These are phyloP conservation scores for Termitomyces heimii DNA, from an alignment of 768 basidiomycete genomes.

Conservation along the genomic window DNA sequence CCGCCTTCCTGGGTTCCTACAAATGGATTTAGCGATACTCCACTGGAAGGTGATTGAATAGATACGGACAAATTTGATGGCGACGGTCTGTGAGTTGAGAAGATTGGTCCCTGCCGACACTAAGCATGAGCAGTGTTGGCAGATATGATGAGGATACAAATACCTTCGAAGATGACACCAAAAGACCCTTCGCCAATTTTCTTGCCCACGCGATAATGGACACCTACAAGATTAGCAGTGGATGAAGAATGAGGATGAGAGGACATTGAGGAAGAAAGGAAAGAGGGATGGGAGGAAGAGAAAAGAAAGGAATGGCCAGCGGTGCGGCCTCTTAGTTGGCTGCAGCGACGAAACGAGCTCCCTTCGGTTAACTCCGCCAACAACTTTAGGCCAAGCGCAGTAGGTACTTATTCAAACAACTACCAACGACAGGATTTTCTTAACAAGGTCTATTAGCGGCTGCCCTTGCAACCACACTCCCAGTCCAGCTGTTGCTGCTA, in stretches of 20 bases:
- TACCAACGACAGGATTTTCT: slow-evolving; percentile 7
- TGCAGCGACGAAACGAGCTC: slow-evolving; percentile 12
- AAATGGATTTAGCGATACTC: slow-evolving; percentile 9
- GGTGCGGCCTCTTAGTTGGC: slow-evolving; percentile 23
- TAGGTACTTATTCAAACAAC: slow-evolving; percentile 8
- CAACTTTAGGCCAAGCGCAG: slow-evolving; percentile 7
- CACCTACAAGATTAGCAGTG: slow-evolving; percentile 79
- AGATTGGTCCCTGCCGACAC: slow-evolving; percentile 78
- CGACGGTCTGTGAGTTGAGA: slow-evolving; percentile 96
- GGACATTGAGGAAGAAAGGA: slow-evolving; percentile 36
- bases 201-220: slow-evolving; percentile 97
- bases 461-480: slow-evolving; percentile 6
- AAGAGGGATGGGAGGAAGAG: slow-evolving; percentile 18
- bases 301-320: slow-evolving; percentile 22
- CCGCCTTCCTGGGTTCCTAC: slow-evolving; percentile 87
- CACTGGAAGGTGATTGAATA: slow-evolving; percentile 9
- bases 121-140: not conserved
- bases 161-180: slow-evolving; percentile 92
- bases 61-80: slow-evolving; percentile 96
- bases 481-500: slow-evolving; percentile 15
- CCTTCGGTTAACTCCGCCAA: slow-evolving; percentile 18
- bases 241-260: slow-evolving; percentile 55
- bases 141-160: not conserved
- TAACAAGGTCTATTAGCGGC: slow-evolving; percentile 2
- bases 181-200: slow-evolving; percentile 99